Conservation (phyloP, 768 basidiomycete genomes). For the Rhizopogon vulgaris region DNA sequence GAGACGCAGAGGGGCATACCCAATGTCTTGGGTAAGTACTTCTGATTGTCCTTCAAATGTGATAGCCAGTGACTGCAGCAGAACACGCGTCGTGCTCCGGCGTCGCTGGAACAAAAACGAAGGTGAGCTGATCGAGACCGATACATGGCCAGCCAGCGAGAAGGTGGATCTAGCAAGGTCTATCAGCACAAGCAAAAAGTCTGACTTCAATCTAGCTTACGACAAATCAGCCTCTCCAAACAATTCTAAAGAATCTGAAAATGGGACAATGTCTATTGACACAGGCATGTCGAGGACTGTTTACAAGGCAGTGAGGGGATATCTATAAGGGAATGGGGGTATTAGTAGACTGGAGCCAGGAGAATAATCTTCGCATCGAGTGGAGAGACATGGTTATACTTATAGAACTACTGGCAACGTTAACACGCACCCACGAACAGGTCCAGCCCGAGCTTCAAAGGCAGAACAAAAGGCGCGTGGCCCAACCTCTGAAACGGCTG, state of each 20-base stretch:
- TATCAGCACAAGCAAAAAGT: slow-evolving; percentile 8
- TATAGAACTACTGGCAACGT: slow-evolving; percentile 13
- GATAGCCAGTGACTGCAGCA: slow-evolving; percentile 66
- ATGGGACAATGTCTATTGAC: slow-evolving; percentile 57
- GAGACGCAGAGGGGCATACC: slow-evolving; percentile 67
- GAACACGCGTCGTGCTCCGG: slow-evolving; percentile 41
- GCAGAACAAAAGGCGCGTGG: slow-evolving; percentile 25
- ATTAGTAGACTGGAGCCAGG: slow-evolving; percentile 11
- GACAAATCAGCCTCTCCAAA: slow-evolving; percentile 59
- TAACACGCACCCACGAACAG: slow-evolving; percentile 12
- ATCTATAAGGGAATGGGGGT: slow-evolving; percentile 8
- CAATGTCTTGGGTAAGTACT: slow-evolving; percentile 51
- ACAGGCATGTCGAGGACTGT: slow-evolving; percentile 51
- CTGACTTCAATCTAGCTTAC: slow-evolving; percentile 35
- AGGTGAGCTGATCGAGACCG: slow-evolving; percentile 55
- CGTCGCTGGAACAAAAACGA: slow-evolving; percentile 48
- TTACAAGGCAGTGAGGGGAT: slow-evolving; percentile 11
- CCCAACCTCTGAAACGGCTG: slow-evolving; percentile 6
- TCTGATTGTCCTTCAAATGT: slow-evolving; percentile 88
- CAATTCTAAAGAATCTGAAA: slow-evolving; percentile 54
- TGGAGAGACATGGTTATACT: slow-evolving; percentile 18
- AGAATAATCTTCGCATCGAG: background rate
- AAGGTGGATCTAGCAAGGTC: slow-evolving; percentile 60
- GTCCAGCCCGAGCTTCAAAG: slow-evolving; percentile 1
- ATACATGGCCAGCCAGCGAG: slow-evolving; percentile 79